Percentiles rank a stretch among this genome's conserved stretches.
Evolutionary conservation across 768 basidiomycete genomes (phyloP).

Genomic region (Pisolithus microcarpus): DNA sequence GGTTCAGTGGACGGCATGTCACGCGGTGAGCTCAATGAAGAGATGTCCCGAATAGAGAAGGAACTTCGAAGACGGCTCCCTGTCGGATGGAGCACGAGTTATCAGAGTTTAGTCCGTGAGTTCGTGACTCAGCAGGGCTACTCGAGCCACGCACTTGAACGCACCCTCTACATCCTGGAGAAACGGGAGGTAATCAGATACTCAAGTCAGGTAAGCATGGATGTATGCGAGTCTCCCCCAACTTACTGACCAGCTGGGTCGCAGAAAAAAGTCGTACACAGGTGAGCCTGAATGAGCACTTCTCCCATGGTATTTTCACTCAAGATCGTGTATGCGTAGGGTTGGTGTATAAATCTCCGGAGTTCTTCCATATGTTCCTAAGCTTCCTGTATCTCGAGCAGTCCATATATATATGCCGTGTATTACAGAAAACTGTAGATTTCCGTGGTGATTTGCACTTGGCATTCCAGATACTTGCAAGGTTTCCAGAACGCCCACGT

Average conservation of each 20-base stretch:
- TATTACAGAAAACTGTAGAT: neutral
- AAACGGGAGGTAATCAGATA: conserved; percentile 94
- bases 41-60: conserved; percentile 84
- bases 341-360: conserved; percentile 21
- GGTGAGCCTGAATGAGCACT: conserved; percentile 20
- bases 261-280: conserved; percentile 53
- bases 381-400: neutral
- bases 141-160: conserved; percentile 83
- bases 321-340: conserved; percentile 8
- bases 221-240: neutral
- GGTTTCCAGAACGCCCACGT: no score
- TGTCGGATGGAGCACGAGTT: conserved; percentile 95
- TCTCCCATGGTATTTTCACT: neutral
- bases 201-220: conserved; percentile 48
- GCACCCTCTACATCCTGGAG: conserved; percentile 87
- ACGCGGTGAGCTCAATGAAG: conserved; percentile 86
- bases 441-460: no score
- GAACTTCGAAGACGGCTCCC: conserved; percentile 79
- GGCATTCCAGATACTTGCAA: no score
- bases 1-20: conserved; percentile 91
- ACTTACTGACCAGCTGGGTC: conserved; percentile 5
- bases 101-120: conserved; percentile 86
- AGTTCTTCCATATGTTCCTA: neutral
- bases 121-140: conserved; percentile 92
- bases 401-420: neutral